A percentile compares a stretch with the other conserved stretches of the same genome.
These are phyloP conservation scores for Lojkania enalia DNA, from an alignment of 2,329 filamentous ascomycete species.

Conservation along the genomic window DNA sequence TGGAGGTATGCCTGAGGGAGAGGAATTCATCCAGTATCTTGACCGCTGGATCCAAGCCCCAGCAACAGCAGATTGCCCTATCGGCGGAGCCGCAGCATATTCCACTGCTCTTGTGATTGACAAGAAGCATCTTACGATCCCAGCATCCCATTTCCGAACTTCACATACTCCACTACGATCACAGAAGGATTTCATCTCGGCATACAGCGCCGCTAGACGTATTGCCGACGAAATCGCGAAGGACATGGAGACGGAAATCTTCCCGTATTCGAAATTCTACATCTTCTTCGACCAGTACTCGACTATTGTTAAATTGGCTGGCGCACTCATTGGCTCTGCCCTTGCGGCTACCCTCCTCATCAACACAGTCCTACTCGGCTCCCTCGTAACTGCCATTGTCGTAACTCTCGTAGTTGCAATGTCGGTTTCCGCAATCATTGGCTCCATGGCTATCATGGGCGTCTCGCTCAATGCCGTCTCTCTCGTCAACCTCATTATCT, in stretches of 20 bases:
- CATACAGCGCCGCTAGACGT: constrained; percentile 85
- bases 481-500: constrained; percentile 95
- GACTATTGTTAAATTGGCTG: constrained; percentile 78
- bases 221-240: constrained; percentile 77
- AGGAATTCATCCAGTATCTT: constrained; percentile 88
- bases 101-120: constrained; percentile 82
- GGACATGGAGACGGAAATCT: constrained; percentile 77
- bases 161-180: constrained; percentile 83
- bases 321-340: constrained; percentile 77
- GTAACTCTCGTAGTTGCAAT: constrained; percentile 88
- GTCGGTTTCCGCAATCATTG: constrained; percentile 92
- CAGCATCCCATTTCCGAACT: constrained; percentile 88
- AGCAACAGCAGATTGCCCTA: constrained; percentile 80
- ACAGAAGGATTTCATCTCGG: constrained; percentile 89
- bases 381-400: constrained; percentile 75
- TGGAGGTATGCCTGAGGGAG: constrained; percentile 85
- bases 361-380: constrained; percentile 80
- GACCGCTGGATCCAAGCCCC: constrained; percentile 80
- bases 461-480: constrained; percentile 95
- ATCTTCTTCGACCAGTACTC: constrained; percentile 99
- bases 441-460: constrained; percentile 85
- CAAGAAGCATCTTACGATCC: constrained; percentile 65
- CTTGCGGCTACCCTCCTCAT: constrained; percentile 84
- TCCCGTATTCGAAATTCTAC: constrained; percentile 97
- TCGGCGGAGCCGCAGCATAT: constrained; percentile 88